phyloP scores from a whole-genome alignment of 1,284 basidiomycete species.

The Exobasidium rhododendri region DNA sequence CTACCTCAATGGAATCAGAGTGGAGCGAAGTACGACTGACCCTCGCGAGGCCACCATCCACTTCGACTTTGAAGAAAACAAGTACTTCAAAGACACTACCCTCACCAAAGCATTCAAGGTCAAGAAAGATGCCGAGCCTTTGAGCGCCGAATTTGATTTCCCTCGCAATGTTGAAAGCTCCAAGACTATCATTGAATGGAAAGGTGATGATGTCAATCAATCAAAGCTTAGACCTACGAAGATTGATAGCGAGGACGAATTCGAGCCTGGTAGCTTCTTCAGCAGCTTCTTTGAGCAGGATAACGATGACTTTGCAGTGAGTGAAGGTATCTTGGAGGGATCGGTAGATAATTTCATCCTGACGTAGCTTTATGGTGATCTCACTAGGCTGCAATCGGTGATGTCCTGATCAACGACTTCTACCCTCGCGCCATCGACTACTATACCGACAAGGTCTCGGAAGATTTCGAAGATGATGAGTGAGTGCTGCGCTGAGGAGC shows the following conservation, averaged over 20 bases:
- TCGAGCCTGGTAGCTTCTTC: conserved; percentile 80
- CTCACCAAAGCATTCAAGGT: conserved; percentile 41
- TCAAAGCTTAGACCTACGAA: conserved; percentile 69
- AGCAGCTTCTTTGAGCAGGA: conserved; percentile 69
- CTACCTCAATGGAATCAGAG: conserved; percentile 40
- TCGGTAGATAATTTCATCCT: too few relatives aligned
- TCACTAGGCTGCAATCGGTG: conserved; percentile 45
- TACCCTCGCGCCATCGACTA: conserved; percentile 49
- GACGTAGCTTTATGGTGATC: too few relatives aligned
- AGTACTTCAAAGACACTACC: conserved; percentile 35
- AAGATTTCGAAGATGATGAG: neutral
- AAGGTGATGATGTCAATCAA: conserved; percentile 70
- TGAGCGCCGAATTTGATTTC: conserved; percentile 47
- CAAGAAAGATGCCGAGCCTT: conserved; percentile 32
- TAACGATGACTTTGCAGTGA: conserved; percentile 16
- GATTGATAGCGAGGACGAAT: conserved; percentile 50
- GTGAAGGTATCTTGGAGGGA: too few relatives aligned
- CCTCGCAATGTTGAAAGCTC: conserved; percentile 42
- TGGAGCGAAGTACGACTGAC: conserved; percentile 41
- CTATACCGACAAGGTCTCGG: conserved; percentile 32
- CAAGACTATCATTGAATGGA: conserved; percentile 70
- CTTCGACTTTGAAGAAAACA: conserved; percentile 41
- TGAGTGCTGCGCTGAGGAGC: neutral
- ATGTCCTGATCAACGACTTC: conserved; percentile 46
- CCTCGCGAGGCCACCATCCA: conserved; percentile 44